phyloP scores from a whole-genome alignment of 345 rosid species.

The Moricandia moricandioides region DNA sequence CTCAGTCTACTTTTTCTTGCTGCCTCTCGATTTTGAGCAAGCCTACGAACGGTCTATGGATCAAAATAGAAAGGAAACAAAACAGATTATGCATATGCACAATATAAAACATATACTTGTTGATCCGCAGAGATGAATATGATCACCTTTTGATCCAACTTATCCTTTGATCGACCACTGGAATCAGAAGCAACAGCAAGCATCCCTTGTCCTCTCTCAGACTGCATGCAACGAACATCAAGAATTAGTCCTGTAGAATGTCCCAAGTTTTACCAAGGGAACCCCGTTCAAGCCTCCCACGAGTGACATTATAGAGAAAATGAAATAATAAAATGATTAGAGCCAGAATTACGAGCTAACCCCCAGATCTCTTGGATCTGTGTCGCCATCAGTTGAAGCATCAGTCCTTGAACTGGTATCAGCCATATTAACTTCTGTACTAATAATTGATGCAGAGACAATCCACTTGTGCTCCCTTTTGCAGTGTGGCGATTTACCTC shows the following conservation, averaged over 20 bases:
- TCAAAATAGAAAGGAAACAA: constrained; percentile 1
- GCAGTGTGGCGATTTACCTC: constrained; percentile 19
- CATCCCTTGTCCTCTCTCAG: constrained; percentile 53
- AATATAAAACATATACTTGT: constrained; percentile 1
- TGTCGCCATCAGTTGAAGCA: constrained; percentile 76
- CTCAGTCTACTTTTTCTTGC: constrained; percentile 94
- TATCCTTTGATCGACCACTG: constrained; percentile 90
- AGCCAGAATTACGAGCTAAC: constrained; percentile 44
- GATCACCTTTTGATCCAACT: constrained; percentile 80
- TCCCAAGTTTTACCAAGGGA: constrained; percentile 21
- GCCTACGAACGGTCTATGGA: constrained; percentile 79
- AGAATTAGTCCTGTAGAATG: constrained; percentile 9
- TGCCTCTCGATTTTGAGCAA: constrained; percentile 99
- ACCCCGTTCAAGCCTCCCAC: constrained; percentile 19
- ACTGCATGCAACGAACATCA: constrained; percentile 45
- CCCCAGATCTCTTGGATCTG: constrained; percentile 78
- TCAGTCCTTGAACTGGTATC: constrained; percentile 89
- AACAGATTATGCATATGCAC: constrained; percentile 14
- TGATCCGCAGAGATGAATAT: background rate
- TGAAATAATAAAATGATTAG: constrained; percentile 15
- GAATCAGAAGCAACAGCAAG: constrained; percentile 67
- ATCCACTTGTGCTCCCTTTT: constrained; percentile 42
- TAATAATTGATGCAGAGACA: constrained; percentile 47
- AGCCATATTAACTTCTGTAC: constrained; percentile 57
- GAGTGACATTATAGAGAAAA: constrained; percentile 26